Evolutionary conservation across 352 stramenopile species (phyloP).

Genomic region (Globisporangium yorkense): DNA sequence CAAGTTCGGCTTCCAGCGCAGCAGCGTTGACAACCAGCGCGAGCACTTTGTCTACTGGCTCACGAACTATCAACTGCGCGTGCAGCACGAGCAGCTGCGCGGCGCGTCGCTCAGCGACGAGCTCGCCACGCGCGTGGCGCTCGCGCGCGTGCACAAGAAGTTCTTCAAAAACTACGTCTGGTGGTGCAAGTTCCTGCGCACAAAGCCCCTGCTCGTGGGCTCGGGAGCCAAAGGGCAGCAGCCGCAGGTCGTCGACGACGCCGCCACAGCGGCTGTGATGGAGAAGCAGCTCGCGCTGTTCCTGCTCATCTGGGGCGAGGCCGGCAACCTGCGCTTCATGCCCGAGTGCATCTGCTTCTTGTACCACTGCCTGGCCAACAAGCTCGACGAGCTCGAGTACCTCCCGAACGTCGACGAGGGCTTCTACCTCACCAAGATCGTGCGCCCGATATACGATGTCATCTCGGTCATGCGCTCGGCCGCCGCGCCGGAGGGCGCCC

Average conservation of each 20-base stretch:
- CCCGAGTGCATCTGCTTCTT: conserved; percentile 87
- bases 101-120: conserved; percentile 27
- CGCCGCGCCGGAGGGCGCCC: conserved; percentile 27
- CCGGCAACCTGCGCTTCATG: conserved; percentile 84
- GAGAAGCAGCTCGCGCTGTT: conserved; percentile 79
- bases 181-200: conserved; percentile 94
- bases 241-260: conserved; percentile 44
- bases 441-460: conserved; percentile 74
- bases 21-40: conserved; percentile 77
- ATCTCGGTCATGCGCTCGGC: conserved; percentile 69
- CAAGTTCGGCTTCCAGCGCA: conserved; percentile 80
- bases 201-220: conserved; percentile 35
- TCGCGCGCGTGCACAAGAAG: conserved; percentile 59
- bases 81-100: conserved; percentile 32
- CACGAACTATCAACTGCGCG: conserved; percentile 76
- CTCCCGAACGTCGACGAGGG: conserved; percentile 43
- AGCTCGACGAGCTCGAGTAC: conserved; percentile 37
- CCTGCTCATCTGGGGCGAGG: conserved; percentile 79
- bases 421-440: conserved; percentile 58
- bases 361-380: conserved; percentile 39
- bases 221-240: conserved; percentile 3
- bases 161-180: conserved; percentile 90
- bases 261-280: conserved; percentile 29
- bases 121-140: conserved; percentile 42
- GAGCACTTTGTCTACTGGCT: conserved; percentile 84